Conservation (phyloP, 2,329 filamentous ascomycete species). For the Phoma herbarum region DNA sequence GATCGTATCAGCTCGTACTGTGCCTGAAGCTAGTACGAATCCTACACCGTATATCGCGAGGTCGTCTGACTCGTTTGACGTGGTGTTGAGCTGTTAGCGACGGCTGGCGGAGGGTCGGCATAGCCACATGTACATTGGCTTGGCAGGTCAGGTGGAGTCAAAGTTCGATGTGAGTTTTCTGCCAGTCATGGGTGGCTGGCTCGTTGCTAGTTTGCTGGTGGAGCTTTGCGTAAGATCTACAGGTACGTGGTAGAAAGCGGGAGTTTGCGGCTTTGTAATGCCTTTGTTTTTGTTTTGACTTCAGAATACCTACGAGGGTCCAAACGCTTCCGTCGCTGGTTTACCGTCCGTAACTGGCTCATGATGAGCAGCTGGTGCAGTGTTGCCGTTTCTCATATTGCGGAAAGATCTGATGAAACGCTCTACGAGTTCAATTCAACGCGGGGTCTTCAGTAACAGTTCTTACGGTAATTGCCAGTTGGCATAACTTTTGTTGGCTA, state of each 20-base stretch:
- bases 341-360: no score
- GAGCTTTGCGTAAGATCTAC: conserved; percentile 17
- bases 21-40: conserved; percentile 12
- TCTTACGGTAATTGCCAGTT: no score
- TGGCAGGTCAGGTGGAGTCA: conserved; percentile 8
- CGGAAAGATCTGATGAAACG: no score
- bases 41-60: conserved; percentile 19
- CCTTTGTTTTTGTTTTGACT: background rate
- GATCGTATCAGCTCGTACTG: conserved; percentile 2
- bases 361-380: no score
- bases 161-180: conserved; percentile 10
- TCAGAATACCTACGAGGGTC: no score
- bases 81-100: conserved; percentile 9
- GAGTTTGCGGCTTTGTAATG: conserved; percentile 15
- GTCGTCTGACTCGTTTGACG: conserved; percentile 2
- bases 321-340: no score
- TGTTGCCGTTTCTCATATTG: no score
- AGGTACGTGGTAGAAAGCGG: conserved; percentile 12
- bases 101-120: conserved; percentile 16
- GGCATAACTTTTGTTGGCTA: no score
- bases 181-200: conserved; percentile 15
- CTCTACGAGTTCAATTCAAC: no score
- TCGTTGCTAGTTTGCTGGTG: background rate
- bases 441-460: no score
- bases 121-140: conserved; percentile 16